These are phyloP conservation scores for Yarrowia keelungensis DNA, from an alignment of 805 yeast species.

Conservation along the genomic window DNA sequence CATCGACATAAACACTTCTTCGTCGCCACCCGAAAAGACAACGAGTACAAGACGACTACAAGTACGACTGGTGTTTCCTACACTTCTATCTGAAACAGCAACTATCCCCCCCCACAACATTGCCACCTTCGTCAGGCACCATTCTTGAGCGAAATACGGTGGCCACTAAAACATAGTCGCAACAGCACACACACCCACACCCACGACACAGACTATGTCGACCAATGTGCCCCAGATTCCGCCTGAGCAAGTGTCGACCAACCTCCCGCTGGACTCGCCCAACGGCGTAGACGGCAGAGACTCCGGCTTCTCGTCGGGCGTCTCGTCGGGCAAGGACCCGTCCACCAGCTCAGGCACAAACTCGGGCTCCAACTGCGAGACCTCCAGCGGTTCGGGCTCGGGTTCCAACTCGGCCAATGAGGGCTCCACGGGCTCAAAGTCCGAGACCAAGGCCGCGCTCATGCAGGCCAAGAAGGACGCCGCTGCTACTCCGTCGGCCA, in stretches of 20 bases:
- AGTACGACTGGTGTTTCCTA: too few species aligned
- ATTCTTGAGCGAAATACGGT: too few species aligned
- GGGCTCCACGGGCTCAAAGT: conserved; percentile 22
- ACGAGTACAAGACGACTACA: too few species aligned
- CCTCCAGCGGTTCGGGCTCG: conserved; percentile 28
- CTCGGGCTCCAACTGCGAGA: conserved; percentile 14
- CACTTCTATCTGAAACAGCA: too few species aligned
- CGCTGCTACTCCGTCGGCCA: not conserved
- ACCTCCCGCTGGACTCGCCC: conserved; percentile 12
- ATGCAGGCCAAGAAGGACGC: conserved; percentile 1
- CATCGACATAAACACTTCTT: too few species aligned
- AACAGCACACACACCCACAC: not conserved
- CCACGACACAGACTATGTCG: not conserved
- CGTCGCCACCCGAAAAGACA: too few species aligned
- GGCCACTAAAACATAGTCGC: not conserved
- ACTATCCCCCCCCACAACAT: not conserved
- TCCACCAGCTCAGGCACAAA: conserved; percentile 14
- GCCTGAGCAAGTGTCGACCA: not conserved
- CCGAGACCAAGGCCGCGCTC: conserved; percentile 6
- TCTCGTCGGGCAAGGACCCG: conserved; percentile 22
- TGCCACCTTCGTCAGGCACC: too few species aligned
- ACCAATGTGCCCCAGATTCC: conserved; percentile 2
- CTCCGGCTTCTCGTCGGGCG: conserved; percentile 34
- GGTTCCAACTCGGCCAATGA: conserved; percentile 29
- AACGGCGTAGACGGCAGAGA: conserved; percentile 21